A percentile compares a stretch with the other conserved stretches of the same genome.
These are phyloP conservation scores for Endotrypanum monterogeii DNA, from an alignment of 208 protist genomes.

Conservation along the genomic window DNA sequence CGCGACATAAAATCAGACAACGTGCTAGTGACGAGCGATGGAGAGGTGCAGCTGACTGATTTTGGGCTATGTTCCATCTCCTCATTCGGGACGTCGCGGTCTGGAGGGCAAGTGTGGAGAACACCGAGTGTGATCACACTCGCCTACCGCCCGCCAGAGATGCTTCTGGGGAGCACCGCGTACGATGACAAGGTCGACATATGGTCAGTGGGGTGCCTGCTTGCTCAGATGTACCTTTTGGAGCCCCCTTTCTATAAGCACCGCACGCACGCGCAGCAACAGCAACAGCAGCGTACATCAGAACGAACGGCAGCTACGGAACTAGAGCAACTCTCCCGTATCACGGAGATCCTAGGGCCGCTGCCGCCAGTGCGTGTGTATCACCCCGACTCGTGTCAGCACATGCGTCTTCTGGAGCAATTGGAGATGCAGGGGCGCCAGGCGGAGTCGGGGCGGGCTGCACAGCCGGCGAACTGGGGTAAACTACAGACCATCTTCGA, in stretches of 20 bases:
- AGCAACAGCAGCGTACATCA: slow-evolving; percentile 22
- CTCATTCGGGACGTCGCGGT: background rate
- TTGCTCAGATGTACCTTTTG: slow-evolving; percentile 95
- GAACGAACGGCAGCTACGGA: slow-evolving; percentile 56
- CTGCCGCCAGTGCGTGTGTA: slow-evolving; percentile 45
- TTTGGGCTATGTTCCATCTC: slow-evolving; percentile 86
- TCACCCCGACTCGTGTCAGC: slow-evolving; percentile 44
- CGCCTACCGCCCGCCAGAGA: slow-evolving; percentile 95
- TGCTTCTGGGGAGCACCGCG: slow-evolving; percentile 85
- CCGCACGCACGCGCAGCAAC: slow-evolving; percentile 16
- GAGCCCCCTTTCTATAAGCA: slow-evolving; percentile 78
- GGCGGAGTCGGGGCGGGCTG: slow-evolving; percentile 9
- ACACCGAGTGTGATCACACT: slow-evolving; percentile 95
- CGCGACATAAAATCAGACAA: slow-evolving; percentile 93
- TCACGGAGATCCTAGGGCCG: slow-evolving; percentile 76
- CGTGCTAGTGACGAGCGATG: slow-evolving; percentile 68
- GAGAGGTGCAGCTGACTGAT: slow-evolving; percentile 74
- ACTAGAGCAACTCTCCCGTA: slow-evolving; percentile 71
- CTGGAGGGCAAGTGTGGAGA: slow-evolving; percentile 34
- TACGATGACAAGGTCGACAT: slow-evolving; percentile 94
- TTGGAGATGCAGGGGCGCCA: slow-evolving; percentile 31
- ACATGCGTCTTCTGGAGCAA: slow-evolving; percentile 46
- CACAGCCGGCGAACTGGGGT: slow-evolving; percentile 20
- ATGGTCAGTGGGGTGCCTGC: slow-evolving; percentile 94
- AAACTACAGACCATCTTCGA: slow-evolving; percentile 60